Base-by-base conservation (phyloP, 2,329 filamentous ascomycete genomes). In the Podosphaera leucotricha region DNA sequence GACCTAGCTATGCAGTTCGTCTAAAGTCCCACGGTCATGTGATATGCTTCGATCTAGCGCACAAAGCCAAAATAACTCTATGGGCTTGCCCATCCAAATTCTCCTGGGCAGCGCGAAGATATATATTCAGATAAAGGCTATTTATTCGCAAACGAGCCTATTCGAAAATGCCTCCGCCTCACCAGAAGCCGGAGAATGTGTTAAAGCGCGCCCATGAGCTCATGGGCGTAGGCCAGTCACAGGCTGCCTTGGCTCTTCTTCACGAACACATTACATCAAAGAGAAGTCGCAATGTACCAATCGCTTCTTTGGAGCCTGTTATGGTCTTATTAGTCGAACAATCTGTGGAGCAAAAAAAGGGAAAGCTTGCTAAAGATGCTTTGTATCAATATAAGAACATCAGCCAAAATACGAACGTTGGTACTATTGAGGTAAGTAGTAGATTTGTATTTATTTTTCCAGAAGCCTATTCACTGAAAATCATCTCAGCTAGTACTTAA, bases 301-400 rank as follows among this genome's bases (percentile, higher is more conserved):
- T 95, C 70, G 75, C 80, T 52, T 92, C 86, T 44, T 68, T 98
- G 59, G 90, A 98, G 75, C 90, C 90, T 53, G 87, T 98, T 53
- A 95, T 98, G 86, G 72, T 95, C 64, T 78, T 94, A 54, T 79
- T 98, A 60, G 87, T 98, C 58, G 85, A 95, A 65, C 75, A 95
- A 47, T 93, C 82, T 54, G 90, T 98, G 58, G 87, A 95, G 59
- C 77, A 94, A 57, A 85, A 90, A 67, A 98, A 95, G 67, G 90
- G 90, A 56, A 98, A 98, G 66, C 73, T 90, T 48, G 90, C 87
- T 63, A 98, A 98, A 72, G 90, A 98, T 67, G 90, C 90, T 49
- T 72, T 98, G 41, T 98, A 95, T 64, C 90, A 94, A 64, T 98
- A 98, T 74, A 98, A 98, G 72, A 98, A 98, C 64, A 95, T 94